phyloP scores from a whole-genome alignment of 129 eudicot species.

The Kitagawia praeruptora region DNA sequence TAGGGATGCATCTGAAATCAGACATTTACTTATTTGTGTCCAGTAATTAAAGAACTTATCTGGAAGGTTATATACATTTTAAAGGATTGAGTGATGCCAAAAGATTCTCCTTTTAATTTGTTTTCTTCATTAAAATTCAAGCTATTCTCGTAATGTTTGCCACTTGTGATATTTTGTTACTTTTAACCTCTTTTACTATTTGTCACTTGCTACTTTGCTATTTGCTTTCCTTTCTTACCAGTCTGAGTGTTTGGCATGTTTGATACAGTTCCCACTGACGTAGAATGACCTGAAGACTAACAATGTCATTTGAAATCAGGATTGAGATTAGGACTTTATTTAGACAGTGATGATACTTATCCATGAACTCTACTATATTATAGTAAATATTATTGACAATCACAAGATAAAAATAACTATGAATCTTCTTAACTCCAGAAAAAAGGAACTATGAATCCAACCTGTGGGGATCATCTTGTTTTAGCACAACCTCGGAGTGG shows the following conservation, averaged over 20 bases:
- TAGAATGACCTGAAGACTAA: background rate
- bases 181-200: background rate
- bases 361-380: background rate
- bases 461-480: background rate
- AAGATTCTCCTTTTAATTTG: background rate
- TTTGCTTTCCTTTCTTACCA: background rate
- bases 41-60: background rate
- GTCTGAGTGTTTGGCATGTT: background rate
- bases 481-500: background rate
- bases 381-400: background rate
- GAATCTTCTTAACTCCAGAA: background rate
- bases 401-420: background rate
- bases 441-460: background rate
- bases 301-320: background rate
- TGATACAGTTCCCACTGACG: background rate
- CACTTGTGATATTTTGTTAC: background rate
- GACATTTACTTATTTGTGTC: background rate
- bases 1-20: background rate
- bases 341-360: background rate
- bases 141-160: background rate
- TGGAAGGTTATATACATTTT: constrained; percentile 5
- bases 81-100: background rate
- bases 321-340: background rate
- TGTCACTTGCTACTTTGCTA: background rate
- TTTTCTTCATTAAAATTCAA: background rate